Conservation (phyloP, 805 yeast genomes). For the Sugiyamaella lignohabitans region DNA sequence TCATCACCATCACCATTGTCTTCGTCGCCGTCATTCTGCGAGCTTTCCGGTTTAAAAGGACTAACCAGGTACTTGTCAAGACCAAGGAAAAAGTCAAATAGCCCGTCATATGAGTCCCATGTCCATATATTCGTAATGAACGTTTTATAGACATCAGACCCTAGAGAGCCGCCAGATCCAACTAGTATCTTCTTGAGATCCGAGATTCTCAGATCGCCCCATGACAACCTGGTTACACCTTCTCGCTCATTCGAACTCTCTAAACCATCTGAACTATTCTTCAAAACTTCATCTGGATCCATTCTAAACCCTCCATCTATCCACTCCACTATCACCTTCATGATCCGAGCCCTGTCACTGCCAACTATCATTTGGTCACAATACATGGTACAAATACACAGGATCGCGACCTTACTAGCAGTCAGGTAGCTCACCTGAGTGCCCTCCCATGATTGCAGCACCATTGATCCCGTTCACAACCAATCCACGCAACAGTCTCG, state of each 20-base stretch:
- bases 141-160: no score
- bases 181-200: no score
- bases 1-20: neutral
- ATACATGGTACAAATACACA: slow-evolving; percentile 17
- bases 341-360: slow-evolving; percentile 23
- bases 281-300: no score
- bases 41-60: slow-evolving; percentile 2
- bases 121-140: slow-evolving; percentile 13
- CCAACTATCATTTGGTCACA: no score
- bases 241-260: no score
- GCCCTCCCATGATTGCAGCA: slow-evolving; percentile 4
- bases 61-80: slow-evolving; percentile 13
- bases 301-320: slow-evolving; percentile 16
- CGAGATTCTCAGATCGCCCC: no score
- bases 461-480: neutral
- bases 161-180: no score
- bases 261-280: no score
- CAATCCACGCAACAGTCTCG: neutral
- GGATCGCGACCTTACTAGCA: slow-evolving; percentile 24
- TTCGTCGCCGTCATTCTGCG: no score
- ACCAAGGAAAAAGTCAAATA: slow-evolving; percentile 15
- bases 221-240: no score
- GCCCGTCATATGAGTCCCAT: slow-evolving; percentile 13
- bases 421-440: slow-evolving; percentile 17
- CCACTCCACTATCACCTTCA: slow-evolving; percentile 19